A percentile compares a stretch with the other conserved stretches of the same genome.
These are phyloP conservation scores for Fusarium sp. DNA, from an alignment of 2,329 filamentous ascomycete species.

Conservation along the genomic window DNA sequence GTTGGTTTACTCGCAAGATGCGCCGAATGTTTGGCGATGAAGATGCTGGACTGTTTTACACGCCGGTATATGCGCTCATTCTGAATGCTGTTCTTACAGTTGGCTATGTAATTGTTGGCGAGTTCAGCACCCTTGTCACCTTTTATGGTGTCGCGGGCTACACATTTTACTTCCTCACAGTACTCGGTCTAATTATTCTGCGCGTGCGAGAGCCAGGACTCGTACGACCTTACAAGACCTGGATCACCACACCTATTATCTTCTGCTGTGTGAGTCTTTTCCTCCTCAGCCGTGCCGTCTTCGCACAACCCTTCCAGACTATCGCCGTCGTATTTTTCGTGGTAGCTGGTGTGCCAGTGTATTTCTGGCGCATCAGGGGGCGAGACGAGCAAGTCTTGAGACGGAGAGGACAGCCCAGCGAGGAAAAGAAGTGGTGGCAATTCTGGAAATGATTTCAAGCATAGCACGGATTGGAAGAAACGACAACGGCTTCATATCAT, in stretches of 20 bases:
- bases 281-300: conserved; percentile 86
- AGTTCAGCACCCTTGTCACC: conserved; percentile 91
- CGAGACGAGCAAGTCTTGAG: conserved; percentile 65
- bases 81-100: conserved; percentile 82
- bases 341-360: conserved; percentile 84
- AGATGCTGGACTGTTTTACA: conserved; percentile 86
- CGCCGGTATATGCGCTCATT: conserved; percentile 90
- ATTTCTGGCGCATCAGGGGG: conserved; percentile 85
- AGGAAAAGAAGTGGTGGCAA: conserved; percentile 64
- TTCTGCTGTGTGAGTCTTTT: conserved; percentile 99
- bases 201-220: conserved; percentile 88
- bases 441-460: conserved; percentile 64
- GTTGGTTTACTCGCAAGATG: conserved; percentile 70
- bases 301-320: conserved; percentile 91
- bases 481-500: conserved; percentile 17
- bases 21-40: conserved; percentile 78
- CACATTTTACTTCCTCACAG: conserved; percentile 96
- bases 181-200: conserved; percentile 91
- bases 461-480: background rate
- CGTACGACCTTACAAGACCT: conserved; percentile 92
- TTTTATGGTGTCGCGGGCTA: conserved; percentile 99
- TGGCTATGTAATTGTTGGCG: conserved; percentile 85
- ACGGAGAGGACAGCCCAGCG: conserved; percentile 49
- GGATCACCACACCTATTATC: conserved; percentile 96
- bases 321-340: conserved; percentile 89